Percentiles rank a stretch among this genome's conserved stretches.
These are phyloP conservation scores for Penicillium vulpinum DNA, from an alignment of 2,329 filamentous ascomycete species.

Conservation along the genomic window DNA sequence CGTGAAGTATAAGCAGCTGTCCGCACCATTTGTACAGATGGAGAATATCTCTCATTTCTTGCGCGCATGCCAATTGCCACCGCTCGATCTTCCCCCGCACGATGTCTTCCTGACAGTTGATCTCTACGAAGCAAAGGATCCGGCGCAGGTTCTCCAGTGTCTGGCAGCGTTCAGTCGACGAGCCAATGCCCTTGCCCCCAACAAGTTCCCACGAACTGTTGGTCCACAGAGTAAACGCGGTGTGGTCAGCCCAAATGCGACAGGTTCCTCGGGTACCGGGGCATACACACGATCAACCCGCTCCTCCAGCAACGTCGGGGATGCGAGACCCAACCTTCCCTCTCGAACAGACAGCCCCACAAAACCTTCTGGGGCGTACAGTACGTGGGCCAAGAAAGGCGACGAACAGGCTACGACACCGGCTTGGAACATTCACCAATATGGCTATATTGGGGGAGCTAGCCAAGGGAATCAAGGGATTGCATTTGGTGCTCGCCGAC, in stretches of 20 bases:
- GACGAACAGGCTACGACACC: slow-evolving; percentile 80
- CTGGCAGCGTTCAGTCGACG: slow-evolving; percentile 86
- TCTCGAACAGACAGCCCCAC: slow-evolving; percentile 60
- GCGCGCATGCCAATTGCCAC: slow-evolving; percentile 78
- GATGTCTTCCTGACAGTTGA: slow-evolving; percentile 97
- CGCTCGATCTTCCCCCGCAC: slow-evolving; percentile 84
- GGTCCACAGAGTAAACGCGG: slow-evolving; percentile 67
- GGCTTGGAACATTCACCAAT: slow-evolving; percentile 98
- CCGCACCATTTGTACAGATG: slow-evolving; percentile 99
- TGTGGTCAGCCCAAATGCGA: slow-evolving; percentile 65
- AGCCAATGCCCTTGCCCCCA: slow-evolving; percentile 72
- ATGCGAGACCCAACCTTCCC: slow-evolving; percentile 42
- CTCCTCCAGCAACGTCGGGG: slow-evolving; percentile 57
- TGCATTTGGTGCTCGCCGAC: slow-evolving; percentile 83
- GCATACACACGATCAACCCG: slow-evolving; percentile 42
- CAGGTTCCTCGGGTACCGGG: slow-evolving; percentile 56
- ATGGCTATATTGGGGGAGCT: slow-evolving; percentile 96
- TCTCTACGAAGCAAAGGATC: slow-evolving; percentile 92
- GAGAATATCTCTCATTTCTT: slow-evolving; percentile 98
- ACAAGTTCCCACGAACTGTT: slow-evolving; percentile 71
- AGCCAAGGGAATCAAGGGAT: slow-evolving; percentile 95
- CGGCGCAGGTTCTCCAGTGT: slow-evolving; percentile 92
- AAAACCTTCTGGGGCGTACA: slow-evolving; percentile 63
- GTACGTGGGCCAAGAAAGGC: slow-evolving; percentile 84
- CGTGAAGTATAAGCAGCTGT: slow-evolving; percentile 84